phyloP scores from a whole-genome alignment of 1,139 yeast species.

The Suhomyces terraborum region DNA sequence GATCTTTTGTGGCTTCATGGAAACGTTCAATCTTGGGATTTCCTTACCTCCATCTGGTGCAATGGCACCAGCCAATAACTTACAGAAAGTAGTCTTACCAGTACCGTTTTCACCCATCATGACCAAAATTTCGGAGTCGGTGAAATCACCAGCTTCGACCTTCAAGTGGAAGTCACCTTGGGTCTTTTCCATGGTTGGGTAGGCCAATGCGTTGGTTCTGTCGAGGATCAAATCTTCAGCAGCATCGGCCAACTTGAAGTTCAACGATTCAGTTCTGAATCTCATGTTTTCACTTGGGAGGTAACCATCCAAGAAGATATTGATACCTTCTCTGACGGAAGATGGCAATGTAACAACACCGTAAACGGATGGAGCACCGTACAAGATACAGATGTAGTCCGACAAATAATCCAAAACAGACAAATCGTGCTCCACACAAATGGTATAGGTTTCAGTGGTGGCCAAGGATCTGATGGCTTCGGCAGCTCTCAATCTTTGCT shows the following conservation, averaged over 20 bases:
- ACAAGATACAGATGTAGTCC: constrained; percentile 91
- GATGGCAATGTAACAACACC: constrained; percentile 97
- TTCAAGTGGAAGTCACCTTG: constrained; percentile 91
- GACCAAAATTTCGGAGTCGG: constrained; percentile 94
- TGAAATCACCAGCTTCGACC: constrained; percentile 85
- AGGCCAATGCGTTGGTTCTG: constrained; percentile 72
- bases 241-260: constrained; percentile 93
- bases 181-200: constrained; percentile 84
- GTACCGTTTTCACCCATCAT: constrained; percentile 99
- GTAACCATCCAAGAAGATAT: constrained; percentile 96
- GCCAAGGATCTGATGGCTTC: constrained; percentile 85
- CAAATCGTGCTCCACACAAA: constrained; percentile 97
- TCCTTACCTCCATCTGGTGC: constrained; percentile 77
- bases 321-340: constrained; percentile 97
- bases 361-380: constrained; percentile 97
- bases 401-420: constrained; percentile 95
- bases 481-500: constrained; percentile 98
- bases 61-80: constrained; percentile 87
- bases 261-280: constrained; percentile 93
- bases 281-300: constrained; percentile 96
- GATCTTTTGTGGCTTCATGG: constrained; percentile 98
- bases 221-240: constrained; percentile 76
- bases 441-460: constrained; percentile 75
- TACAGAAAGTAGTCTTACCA: constrained; percentile 97
- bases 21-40: constrained; percentile 85